Conservation (phyloP, 139 green algal species). For the Tetradesmus lagerheimii region DNA sequence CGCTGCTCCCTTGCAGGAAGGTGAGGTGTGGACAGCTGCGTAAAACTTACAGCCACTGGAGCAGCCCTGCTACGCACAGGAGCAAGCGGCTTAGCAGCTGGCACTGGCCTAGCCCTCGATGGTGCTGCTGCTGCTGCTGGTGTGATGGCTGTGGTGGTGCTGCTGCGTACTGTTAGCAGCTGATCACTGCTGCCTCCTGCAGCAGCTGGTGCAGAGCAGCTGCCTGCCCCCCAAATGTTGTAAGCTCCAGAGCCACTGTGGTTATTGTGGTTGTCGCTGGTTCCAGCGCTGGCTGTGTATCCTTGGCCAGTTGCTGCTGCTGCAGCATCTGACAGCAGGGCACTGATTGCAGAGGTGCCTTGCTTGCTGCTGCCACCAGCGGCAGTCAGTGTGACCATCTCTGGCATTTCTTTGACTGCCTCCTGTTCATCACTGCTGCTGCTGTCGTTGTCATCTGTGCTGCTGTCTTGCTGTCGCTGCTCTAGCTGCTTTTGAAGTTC, state of each 20-base stretch:
- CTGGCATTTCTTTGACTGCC: neutral
- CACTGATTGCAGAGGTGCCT: neutral
- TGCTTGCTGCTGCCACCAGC: neutral
- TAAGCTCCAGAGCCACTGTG: neutral
- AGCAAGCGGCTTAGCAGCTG: neutral
- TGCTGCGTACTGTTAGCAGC: neutral
- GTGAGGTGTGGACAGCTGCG: conserved; percentile 68
- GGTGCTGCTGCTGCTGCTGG: neutral
- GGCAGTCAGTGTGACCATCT: neutral
- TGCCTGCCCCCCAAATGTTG: neutral
- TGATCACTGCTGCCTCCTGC: neutral
- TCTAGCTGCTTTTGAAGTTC: neutral
- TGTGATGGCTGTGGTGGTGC: neutral
- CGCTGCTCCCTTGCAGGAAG: conserved; percentile 68
- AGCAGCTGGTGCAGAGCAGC: neutral
- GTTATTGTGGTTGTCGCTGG: neutral
- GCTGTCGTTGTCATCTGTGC: neutral
- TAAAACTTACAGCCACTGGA: conserved; percentile 67
- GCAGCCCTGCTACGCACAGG: conserved; percentile 15
- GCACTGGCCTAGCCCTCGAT: neutral
- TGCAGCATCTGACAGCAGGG: conserved; percentile 1
- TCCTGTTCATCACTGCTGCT: neutral
- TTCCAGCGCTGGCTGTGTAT: neutral
- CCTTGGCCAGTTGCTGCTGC: neutral
- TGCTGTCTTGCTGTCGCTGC: neutral